Conservation (phyloP, 2,329 filamentous ascomycete genomes). For the Botrytis byssoidea region DNA sequence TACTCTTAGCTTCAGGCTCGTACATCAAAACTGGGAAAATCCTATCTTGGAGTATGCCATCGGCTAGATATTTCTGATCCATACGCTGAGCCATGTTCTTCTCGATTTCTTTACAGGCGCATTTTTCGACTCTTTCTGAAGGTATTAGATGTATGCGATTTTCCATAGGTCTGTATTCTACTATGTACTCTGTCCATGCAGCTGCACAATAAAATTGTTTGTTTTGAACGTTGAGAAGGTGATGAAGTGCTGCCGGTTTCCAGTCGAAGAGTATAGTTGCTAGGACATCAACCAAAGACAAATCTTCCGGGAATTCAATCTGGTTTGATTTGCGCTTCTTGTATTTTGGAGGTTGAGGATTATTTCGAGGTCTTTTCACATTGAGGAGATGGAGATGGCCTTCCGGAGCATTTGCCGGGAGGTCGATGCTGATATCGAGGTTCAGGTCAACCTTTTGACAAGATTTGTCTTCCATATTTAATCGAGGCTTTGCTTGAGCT, state of each 20-base stretch:
- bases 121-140: neutral
- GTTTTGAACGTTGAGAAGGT: neutral
- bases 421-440: neutral
- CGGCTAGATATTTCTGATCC: no score
- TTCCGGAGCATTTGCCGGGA: neutral
- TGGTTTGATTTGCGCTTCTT: neutral
- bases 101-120: neutral
- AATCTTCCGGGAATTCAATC: neutral
- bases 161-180: accelerated
- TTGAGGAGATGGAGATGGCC: neutral
- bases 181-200: neutral
- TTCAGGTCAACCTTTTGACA: neutral
- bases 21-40: neutral
- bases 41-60: neutral
- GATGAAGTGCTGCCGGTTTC: neutral
- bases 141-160: accelerated
- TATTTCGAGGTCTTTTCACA: neutral
- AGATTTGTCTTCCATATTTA: neutral
- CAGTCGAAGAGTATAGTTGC: neutral
- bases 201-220: neutral
- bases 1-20: neutral
- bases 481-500: neutral
- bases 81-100: neutral
- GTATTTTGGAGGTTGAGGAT: accelerated
- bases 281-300: neutral